Evolutionary conservation across 441 rosid species (phyloP), one percentile per base, ranked within the genome.

Genomic region (Mallotus repandus): DNA sequence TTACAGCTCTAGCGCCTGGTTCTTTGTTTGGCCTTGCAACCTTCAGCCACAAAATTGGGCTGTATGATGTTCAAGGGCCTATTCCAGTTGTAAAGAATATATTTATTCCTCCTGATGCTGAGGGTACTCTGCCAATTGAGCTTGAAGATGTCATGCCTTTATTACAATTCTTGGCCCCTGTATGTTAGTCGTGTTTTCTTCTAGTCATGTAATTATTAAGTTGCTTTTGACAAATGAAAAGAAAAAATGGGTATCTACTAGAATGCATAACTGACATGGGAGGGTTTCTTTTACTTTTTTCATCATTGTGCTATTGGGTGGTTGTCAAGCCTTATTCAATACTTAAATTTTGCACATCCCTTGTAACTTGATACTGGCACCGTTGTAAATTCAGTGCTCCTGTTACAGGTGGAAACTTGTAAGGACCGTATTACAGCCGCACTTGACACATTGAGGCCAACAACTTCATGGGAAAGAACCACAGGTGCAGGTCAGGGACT

Each of bases 61-160:
- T 96, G 64, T 96, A 90, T 81, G 98, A 96, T 85, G 96, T 96
- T 80, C 98, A 96, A 83, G 97, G 98, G 63, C 96, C 97, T 80
- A 78, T 96, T 76, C 91, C 96, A 29, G 88, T 96, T 67, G 90
- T 91, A 57, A 96, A 93, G 82, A 96, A 93, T 79, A 88, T 90
- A 49, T 93, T 91, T 81, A 85, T 96, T 77, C 93, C 91, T 69
- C 85, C 89, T 22, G 98, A 91, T 81, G 59, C 80, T 2, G 97
- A 93, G 70, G 91, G 87, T 70, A 81, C 87, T 67, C 77, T 91
- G 43, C 80, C 91, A 18, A 61, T 90, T 68, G 97, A 89, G 76
- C 98, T 93, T 65, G 97, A 90, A 84, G 96, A 96, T 89, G 94
- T 81, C 80, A 93, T 93, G 97, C 93, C 98, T 61, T 85, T 96